A percentile compares a stretch with the other conserved stretches of the same genome.
These are phyloP conservation scores for Xylaria digitata DNA, from an alignment of 2,329 filamentous ascomycete species.

Conservation along the genomic window DNA sequence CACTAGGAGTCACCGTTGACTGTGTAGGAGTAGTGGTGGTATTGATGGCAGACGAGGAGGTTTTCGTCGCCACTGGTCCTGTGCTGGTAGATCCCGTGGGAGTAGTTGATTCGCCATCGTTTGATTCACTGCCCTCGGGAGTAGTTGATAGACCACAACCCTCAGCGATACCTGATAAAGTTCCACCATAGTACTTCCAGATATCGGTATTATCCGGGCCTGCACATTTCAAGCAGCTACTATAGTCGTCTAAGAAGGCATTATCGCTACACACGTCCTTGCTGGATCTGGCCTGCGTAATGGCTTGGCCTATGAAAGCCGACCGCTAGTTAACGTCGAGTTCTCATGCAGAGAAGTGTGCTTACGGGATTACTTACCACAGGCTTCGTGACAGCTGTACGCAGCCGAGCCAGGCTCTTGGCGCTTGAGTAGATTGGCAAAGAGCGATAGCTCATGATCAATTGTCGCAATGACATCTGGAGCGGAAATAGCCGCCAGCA, in stretches of 20 bases:
- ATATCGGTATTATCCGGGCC: slow-evolving; percentile 26
- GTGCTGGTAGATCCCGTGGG: slow-evolving; percentile 4
- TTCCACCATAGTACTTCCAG: slow-evolving; percentile 25
- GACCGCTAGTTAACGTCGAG: neutral
- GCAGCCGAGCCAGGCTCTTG: slow-evolving; percentile 21
- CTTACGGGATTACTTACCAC: slow-evolving; percentile 3
- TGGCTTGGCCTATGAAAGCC: slow-evolving; percentile 13
- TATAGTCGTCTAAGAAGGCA: slow-evolving; percentile 20
- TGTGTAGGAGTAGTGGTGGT: neutral
- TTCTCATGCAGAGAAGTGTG: neutral
- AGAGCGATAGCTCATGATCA: neutral
- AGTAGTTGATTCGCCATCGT: neutral
- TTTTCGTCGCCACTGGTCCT: neutral
- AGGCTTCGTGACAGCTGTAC: slow-evolving; percentile 25
- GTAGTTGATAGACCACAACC: slow-evolving; percentile 18
- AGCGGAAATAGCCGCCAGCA: neutral
- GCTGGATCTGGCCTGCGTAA: slow-evolving; percentile 11
- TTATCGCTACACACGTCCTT: slow-evolving; percentile 24
- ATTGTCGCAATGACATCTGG: slow-evolving; percentile 1
- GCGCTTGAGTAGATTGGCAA: slow-evolving; percentile 8
- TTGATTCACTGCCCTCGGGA: slow-evolving; percentile 9
- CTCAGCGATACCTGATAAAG: slow-evolving; percentile 18
- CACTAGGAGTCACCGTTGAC: neutral
- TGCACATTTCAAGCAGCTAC: slow-evolving; percentile 23
- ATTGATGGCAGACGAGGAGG: neutral